These are phyloP conservation scores for Leptographium flavum DNA, from an alignment of 2,329 filamentous ascomycete species.

Conservation along the genomic window DNA sequence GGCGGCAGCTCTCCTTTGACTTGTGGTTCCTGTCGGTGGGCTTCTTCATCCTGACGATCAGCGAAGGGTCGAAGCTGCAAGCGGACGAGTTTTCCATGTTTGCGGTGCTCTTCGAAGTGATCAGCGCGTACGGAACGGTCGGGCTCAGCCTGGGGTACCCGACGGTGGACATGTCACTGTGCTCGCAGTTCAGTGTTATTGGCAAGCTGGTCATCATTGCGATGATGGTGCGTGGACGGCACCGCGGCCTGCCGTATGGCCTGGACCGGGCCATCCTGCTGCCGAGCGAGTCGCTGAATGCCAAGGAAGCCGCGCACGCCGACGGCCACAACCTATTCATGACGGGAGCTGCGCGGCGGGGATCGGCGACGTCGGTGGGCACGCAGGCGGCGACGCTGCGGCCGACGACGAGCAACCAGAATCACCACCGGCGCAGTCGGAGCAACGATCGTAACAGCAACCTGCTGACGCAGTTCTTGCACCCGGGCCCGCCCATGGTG, in stretches of 20 bases:
- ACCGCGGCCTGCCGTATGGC: constrained; percentile 54
- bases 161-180: constrained; percentile 63
- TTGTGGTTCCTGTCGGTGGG: constrained; percentile 94
- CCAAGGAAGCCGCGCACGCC: constrained; percentile 30
- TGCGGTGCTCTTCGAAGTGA: constrained; percentile 64
- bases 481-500: constrained; percentile 27
- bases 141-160: constrained; percentile 79
- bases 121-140: constrained; percentile 89
- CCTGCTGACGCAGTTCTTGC: constrained; percentile 30
- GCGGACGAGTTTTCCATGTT: constrained; percentile 52
- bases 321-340: constrained; percentile 2
- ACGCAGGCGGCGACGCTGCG: constrained; percentile 14
- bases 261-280: constrained; percentile 47
- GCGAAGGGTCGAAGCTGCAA: constrained; percentile 62
- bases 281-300: constrained; percentile 40
- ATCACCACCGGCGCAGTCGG: constrained; percentile 20
- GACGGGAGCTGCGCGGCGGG: constrained; percentile 20
- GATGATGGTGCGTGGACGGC: constrained; percentile 56
- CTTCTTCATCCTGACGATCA: constrained; percentile 82
- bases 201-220: constrained; percentile 55
- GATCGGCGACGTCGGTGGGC: constrained; percentile 20
- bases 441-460: constrained; percentile 27
- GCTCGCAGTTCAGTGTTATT: constrained; percentile 62
- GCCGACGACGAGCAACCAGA: constrained; percentile 15
- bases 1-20: constrained; percentile 89